Conservation (phyloP, 1,139 yeast species). For the Magnusiomyces magnusii region DNA sequence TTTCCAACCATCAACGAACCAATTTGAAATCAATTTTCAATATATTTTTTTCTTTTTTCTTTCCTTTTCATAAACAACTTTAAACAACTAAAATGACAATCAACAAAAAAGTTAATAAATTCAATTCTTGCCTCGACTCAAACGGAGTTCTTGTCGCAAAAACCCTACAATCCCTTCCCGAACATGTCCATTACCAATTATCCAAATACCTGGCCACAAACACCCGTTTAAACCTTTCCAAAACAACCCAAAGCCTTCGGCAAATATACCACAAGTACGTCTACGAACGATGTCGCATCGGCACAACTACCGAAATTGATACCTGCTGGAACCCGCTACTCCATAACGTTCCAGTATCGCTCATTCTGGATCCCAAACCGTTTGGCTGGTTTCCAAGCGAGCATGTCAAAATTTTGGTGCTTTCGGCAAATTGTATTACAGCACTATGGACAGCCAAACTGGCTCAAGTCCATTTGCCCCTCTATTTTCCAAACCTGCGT, state of each 20-base stretch:
- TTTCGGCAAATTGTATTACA: not conserved
- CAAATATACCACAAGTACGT: not conserved
- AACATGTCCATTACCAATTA: not conserved
- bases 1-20: too few relatives aligned
- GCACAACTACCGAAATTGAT: not conserved
- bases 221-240: not conserved
- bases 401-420: not conserved
- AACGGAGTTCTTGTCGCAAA: not conserved
- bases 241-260: not conserved
- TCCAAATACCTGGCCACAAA: not conserved
- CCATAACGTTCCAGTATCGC: not conserved
- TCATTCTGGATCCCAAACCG: not conserved
- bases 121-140: not conserved
- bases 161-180: not conserved
- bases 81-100: not conserved
- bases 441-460: not conserved
- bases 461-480: not conserved
- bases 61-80: not conserved
- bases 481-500: not conserved
- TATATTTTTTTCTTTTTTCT: too few relatives aligned
- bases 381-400: not conserved
- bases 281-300: not conserved
- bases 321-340: not conserved
- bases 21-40: too few relatives aligned
- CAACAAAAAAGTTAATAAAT: not conserved